Evolutionary conservation across 2,329 filamentous ascomycete genomes (phyloP).

Genomic region (Ophiostoma triangulosporum): DNA sequence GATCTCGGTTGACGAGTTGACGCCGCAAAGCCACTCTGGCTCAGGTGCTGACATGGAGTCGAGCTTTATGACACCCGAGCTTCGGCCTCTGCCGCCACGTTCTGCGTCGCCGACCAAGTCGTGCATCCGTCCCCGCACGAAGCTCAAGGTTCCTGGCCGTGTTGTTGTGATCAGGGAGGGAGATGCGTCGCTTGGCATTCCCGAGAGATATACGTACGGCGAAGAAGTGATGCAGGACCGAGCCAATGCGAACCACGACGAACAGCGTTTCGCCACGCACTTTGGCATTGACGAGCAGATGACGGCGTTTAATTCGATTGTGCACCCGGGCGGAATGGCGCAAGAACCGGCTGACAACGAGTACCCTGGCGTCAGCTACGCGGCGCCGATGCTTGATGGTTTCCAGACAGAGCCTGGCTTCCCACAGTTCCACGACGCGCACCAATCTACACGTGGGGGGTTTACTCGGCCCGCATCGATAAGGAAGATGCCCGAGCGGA

Average conservation of each 20-base stretch:
- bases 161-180: constrained; percentile 37
- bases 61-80: constrained; percentile 25
- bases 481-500: constrained; percentile 6
- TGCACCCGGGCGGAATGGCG: not conserved
- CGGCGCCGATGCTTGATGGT: not conserved
- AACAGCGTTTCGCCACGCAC: constrained; percentile 10
- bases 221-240: constrained; percentile 19
- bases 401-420: not conserved
- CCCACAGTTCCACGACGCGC: not conserved
- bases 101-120: constrained; percentile 44
- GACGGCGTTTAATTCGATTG: not conserved
- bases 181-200: constrained; percentile 19
- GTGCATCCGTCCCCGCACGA: constrained; percentile 41
- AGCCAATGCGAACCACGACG: not conserved
- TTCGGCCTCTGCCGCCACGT: constrained; percentile 35
- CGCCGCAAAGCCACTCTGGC: not conserved
- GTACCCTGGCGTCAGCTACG: not conserved
- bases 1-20: not conserved
- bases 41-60: constrained; percentile 16
- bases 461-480: not conserved
- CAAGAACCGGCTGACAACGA: not conserved
- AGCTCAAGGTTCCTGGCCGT: constrained; percentile 42
- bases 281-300: constrained; percentile 6
- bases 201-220: constrained; percentile 30
- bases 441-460: not conserved